Conservation (phyloP, 2,329 filamentous ascomycete genomes). For the Saccharata proteae region DNA sequence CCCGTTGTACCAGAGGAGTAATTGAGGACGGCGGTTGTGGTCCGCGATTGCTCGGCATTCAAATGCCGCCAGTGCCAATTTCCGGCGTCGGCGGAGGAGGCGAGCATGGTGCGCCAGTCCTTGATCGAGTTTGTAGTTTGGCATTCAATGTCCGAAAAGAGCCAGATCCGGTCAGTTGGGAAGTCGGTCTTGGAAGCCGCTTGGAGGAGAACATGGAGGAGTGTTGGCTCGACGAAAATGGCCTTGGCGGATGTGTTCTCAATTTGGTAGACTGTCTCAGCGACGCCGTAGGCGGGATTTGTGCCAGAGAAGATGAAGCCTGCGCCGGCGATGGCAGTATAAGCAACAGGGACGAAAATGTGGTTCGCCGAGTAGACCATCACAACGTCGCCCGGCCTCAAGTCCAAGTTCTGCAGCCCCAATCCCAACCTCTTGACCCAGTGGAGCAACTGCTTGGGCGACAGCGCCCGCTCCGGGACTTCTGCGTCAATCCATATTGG, state of each 20-base stretch:
- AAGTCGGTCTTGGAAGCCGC: constrained; percentile 32
- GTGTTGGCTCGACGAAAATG: constrained; percentile 37
- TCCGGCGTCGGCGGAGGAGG: constrained; percentile 18
- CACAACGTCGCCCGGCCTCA: constrained; percentile 39
- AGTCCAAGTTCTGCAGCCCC: constrained; percentile 35
- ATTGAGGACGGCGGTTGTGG: constrained; percentile 15
- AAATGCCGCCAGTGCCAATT: constrained; percentile 32
- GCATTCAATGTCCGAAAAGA: constrained; percentile 34
- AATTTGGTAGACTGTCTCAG: constrained; percentile 42
- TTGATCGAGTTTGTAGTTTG: constrained; percentile 20
- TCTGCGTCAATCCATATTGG: constrained; percentile 44
- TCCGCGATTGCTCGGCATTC: constrained; percentile 21
- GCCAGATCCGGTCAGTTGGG: constrained; percentile 32
- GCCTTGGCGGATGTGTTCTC: constrained; percentile 38
- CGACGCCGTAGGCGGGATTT: constrained; percentile 40
- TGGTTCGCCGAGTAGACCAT: constrained; percentile 45
- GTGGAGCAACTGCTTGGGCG: constrained; percentile 34
- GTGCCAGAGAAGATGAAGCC: constrained; percentile 44
- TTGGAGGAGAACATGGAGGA: constrained; percentile 32
- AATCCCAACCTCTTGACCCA: constrained; percentile 42
- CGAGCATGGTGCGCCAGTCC: constrained; percentile 33
- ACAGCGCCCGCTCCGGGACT: constrained; percentile 33
- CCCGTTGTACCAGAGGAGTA: constrained; percentile 30
- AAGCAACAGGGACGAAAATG: constrained; percentile 43
- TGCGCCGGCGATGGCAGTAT: constrained; percentile 41